phyloP scores from a whole-genome alignment of 495 filamentous ascomycete genomes.

The Aspergillus haitiensis region DNA sequence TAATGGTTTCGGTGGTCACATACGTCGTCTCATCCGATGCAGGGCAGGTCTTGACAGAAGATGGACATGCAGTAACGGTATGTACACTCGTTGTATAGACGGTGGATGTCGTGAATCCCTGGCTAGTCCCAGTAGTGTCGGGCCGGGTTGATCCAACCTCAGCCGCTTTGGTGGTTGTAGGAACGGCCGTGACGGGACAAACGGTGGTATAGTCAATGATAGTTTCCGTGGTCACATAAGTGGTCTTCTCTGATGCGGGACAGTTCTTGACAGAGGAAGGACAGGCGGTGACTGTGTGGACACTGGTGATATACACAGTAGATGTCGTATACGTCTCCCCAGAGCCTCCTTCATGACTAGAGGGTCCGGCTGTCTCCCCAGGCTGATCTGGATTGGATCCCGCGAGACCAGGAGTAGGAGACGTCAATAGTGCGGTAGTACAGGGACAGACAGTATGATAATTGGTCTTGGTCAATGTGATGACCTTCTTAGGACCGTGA shows the following conservation, averaged over 20 bases:
- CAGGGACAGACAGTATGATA: background rate
- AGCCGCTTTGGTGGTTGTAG: no score
- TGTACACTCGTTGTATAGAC: background rate
- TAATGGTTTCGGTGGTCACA: background rate
- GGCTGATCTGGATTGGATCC: background rate
- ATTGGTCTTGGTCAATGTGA: background rate
- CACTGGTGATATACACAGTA: background rate
- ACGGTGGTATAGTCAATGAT: background rate
- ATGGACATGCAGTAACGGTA: background rate
- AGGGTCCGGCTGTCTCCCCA: background rate
- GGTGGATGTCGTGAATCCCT: background rate
- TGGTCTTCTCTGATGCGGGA: background rate
- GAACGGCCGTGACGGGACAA: background rate
- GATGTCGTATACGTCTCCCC: background rate
- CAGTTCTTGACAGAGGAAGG: background rate
- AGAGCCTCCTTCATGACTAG: background rate
- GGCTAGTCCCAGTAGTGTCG: background rate
- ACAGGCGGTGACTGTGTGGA: background rate
- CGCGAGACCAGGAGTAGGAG: background rate
- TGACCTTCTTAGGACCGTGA: background rate
- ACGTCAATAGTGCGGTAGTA: background rate
- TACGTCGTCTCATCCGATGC: background rate
- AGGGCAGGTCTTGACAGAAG: background rate
- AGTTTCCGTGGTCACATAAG: background rate
- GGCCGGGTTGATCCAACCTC: no score